Conservation (phyloP, 306 rosid species). For the Canavalia gladiata region DNA sequence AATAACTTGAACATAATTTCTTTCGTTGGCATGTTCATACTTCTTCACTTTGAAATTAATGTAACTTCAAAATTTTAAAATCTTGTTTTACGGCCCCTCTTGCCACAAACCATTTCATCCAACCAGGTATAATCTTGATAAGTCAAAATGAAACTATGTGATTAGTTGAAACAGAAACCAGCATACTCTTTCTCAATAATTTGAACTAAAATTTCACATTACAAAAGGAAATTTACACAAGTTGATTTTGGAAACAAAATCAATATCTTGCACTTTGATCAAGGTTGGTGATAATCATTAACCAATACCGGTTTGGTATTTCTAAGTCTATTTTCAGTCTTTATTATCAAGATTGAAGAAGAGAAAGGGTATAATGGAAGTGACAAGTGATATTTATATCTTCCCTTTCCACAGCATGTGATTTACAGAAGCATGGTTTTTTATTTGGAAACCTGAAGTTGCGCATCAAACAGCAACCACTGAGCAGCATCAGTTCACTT, state of each 20-base stretch:
- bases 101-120: background rate
- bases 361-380: background rate
- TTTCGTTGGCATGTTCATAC: too few species aligned
- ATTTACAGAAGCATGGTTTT: slow-evolving; percentile 35
- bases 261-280: background rate
- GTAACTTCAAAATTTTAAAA: background rate
- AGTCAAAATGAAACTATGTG: too few species aligned
- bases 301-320: slow-evolving; percentile 21
- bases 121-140: background rate
- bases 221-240: slow-evolving; percentile 1
- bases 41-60: background rate
- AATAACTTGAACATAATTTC: too few species aligned
- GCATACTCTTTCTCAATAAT: background rate
- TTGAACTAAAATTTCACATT: background rate
- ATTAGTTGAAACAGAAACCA: background rate
- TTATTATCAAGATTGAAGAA: background rate
- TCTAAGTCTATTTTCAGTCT: background rate
- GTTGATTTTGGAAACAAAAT: slow-evolving; percentile 16
- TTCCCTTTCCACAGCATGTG: background rate
- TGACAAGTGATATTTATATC: background rate
- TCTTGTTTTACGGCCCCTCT: background rate
- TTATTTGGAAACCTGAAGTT: slow-evolving; percentile 35
- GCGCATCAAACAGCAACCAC: slow-evolving; percentile 21
- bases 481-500: slow-evolving; percentile 48
- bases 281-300: slow-evolving; percentile 21